These are phyloP conservation scores for Blastobotrys illinoisensis DNA, from an alignment of 1,139 yeast species.

Conservation along the genomic window DNA sequence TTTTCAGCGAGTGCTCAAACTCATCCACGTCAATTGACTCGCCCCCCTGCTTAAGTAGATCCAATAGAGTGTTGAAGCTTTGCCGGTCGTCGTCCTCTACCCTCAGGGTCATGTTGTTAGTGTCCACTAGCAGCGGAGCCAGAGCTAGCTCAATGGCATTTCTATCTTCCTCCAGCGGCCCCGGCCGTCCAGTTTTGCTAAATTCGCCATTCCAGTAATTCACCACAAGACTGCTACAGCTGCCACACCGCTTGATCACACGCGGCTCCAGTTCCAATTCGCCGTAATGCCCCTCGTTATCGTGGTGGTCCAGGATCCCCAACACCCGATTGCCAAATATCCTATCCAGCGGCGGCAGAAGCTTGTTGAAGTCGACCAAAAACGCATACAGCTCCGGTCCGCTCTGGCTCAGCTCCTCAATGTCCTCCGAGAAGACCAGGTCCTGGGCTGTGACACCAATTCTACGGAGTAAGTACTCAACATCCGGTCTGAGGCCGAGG, in stretches of 20 bases:
- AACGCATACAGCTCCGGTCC: constrained; percentile 36
- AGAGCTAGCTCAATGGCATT: constrained; percentile 48
- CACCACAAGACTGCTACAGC: constrained; percentile 72
- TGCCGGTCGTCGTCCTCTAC: constrained; percentile 48
- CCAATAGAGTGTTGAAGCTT: constrained; percentile 39
- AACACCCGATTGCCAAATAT: constrained; percentile 38
- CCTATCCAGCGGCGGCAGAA: constrained; percentile 48
- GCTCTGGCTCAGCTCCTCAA: constrained; percentile 12
- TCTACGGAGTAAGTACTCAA: constrained; percentile 47
- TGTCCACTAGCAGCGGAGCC: constrained; percentile 71
- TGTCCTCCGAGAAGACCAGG: constrained; percentile 65
- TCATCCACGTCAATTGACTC: constrained; percentile 14
- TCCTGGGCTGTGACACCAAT: constrained; percentile 45
- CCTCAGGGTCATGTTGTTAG: constrained; percentile 56
- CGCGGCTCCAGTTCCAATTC: constrained; percentile 46
- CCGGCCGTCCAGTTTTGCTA: not conserved
- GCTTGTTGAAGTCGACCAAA: constrained; percentile 78
- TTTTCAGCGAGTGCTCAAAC: constrained; percentile 31
- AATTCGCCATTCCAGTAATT: constrained; percentile 47
- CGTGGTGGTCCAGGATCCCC: constrained; percentile 83
- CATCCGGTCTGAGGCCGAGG: constrained; percentile 64
- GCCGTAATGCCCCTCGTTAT: constrained; percentile 52
- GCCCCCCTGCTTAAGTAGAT: constrained; percentile 1
- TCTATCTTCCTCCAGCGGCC: constrained; percentile 14
- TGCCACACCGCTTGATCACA: constrained; percentile 57